These are phyloP conservation scores for Suillus decipiens DNA, from an alignment of 768 basidiomycete species.

Conservation along the genomic window DNA sequence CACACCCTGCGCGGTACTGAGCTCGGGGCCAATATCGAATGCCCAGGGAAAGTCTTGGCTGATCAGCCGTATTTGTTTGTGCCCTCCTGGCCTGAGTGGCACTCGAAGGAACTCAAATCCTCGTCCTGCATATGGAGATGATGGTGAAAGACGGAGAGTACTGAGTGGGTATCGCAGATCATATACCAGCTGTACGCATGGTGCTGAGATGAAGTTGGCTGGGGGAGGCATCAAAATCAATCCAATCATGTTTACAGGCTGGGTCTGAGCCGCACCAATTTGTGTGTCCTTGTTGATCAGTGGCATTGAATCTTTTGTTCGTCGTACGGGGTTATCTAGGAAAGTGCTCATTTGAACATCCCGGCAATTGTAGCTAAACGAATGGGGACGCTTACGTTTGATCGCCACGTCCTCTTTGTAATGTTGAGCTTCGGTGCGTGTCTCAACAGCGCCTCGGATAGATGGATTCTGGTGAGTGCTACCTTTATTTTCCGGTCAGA, in stretches of 20 bases:
- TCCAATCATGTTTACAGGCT: background rate
- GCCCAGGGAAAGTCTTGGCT: constrained; percentile 15
- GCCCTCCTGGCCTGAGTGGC: constrained; percentile 1
- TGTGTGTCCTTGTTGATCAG: background rate
- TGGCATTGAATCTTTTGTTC: background rate
- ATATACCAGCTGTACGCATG: constrained; percentile 8
- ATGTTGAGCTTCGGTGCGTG: constrained; percentile 5
- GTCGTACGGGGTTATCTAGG: background rate
- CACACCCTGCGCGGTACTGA: background rate
- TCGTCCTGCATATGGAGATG: background rate
- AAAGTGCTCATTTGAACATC: background rate
- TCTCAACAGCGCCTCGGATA: background rate
- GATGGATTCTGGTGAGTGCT: background rate
- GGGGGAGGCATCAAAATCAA: background rate
- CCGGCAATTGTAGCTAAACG: background rate
- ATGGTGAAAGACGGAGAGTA: background rate
- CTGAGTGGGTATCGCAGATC: constrained; percentile 9
- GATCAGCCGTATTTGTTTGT: constrained; percentile 8
- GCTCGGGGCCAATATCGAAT: constrained; percentile 2
- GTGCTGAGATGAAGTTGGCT: constrained; percentile 3
- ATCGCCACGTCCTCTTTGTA: constrained; percentile 4
- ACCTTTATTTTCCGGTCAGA: background rate
- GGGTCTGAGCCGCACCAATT: background rate
- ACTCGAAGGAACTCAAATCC: constrained; percentile 1
- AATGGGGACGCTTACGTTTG: background rate